Base-by-base conservation (phyloP, 768 basidiomycete species). In the Russula compacta region DNA sequence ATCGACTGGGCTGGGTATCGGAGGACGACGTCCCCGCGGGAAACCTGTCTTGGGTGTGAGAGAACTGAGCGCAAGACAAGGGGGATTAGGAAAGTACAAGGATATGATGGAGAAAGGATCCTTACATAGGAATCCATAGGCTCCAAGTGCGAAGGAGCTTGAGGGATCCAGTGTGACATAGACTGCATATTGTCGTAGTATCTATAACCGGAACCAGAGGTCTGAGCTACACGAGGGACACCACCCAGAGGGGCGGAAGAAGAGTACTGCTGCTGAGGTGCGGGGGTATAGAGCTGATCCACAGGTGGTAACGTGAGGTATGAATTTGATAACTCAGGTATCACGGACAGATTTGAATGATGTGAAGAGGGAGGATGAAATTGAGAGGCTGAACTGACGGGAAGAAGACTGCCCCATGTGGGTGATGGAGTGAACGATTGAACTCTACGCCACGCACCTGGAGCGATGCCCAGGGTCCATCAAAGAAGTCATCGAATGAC, bases 101-200 rank as follows among this genome's bases (percentile, higher is more conserved):
- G 55, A 24, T 49, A 59, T 51, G 47, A 58, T 55, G 40, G 48
- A 39, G 39, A 2, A 50, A 32, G 7, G 5, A 74, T 38, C 40
- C 85, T 75, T 72, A 90, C 88, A 71, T 82, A 89, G 59, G 85
- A 71, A 49, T 88, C 84, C 69, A 85, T 76, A 14, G 80, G 75
- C 66, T 84, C 80, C 53, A 79, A 66, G 19, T 80, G 75, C 32
- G 76, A 70, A 58, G 72, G 71, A 42, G 78, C 69, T n/a, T 83
- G 82, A 52, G 75, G 46, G 35, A 64, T 53, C 75, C 61, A 78
- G 68, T 58, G 76, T 69, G 54, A 79, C 78, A 46, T 72, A 68
- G 61, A 83, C 79, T 58, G 62, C 49, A 67, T 58, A 48, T 75
- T 60, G 73, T 72, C 38, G 72, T 70, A 69, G 71, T 68, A 68